Evolutionary conservation across 441 rosid genomes (phyloP), one percentile per base, ranked within the genome.

Genomic region (Syzygium syzygioides): DNA sequence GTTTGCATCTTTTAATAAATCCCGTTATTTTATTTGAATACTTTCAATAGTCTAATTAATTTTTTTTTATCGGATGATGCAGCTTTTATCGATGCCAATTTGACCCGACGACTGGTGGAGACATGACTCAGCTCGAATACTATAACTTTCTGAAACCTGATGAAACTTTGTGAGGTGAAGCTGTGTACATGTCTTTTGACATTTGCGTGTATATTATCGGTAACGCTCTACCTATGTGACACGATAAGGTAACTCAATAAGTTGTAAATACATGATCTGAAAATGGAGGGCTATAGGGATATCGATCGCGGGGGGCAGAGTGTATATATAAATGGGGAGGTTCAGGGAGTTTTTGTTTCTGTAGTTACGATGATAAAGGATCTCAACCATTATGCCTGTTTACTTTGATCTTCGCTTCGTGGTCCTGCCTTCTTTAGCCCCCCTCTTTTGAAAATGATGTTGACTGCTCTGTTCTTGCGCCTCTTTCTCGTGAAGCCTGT

Each of bases 61-160:
- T 32, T 6, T 50, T 15, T 79, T 50, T 26, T 23, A 14, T 88
- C 14, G 79, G 34, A 10, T 45, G 23, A 88, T 89, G 92, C 95
- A 95, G 96, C 92, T 94, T 94, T 64, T 91, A 90, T 64, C 91
- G 90, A 88, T 94, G 94, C 56, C 87, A 87, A 89, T 94, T 93
- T 66, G 93, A 94, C 32, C 94, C 94, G 2, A 88, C 53, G n/a
- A 85, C 50, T 7, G 94, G 96, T 7, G 96, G 95, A 89, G 92
- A 92, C 88, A 95, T 95, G 95, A 90, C 37, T 57, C 95, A 89
- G 88, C 91, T 93, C 17, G 93, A 94, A 79, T 80, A 91, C 89
- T 86, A 88, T 88, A 93, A 91, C 89, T 92, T 93, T 89, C 89
- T 95, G 53, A 87, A 90, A 86, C 88, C 87, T 4, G 92, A 86